Base-by-base conservation (phyloP, 306 rosid genomes). In the Cicer yamashitae region DNA sequence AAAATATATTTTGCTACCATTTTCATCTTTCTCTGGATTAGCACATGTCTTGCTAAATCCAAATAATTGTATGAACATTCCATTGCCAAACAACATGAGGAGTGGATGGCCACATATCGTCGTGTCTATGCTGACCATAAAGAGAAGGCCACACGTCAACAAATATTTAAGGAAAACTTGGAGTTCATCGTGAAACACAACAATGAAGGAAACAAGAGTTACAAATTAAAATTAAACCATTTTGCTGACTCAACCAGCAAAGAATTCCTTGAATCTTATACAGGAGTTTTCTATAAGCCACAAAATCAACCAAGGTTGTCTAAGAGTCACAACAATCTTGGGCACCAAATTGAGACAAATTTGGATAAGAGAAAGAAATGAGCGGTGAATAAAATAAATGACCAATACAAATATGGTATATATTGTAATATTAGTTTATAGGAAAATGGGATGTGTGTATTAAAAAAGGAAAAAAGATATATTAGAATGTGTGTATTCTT, bases 51-150 rank as follows among this genome's bases (percentile, higher is more conserved):
- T 51, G 66, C 64, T 4, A 63, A 11, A 6, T 63, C 71, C 22
- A 62, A 40, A 9, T 38, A 22, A 38, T 4, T 62, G 13, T 3
- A 68, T 18, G 65, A 64, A 13, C 2, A 25, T 38, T 75, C 73
- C 54, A 65, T 51, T 75, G 73, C 65, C 17, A 6, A 34, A 39
- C 40, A n/a, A 47, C 79, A 75, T 18, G 79, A 64, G 6, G 34
- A 39, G 10, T 51, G 72, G 79, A 64, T 64, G 72, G 44, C 8
- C 13, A 17, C 1, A 30, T 5, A 51, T 11, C 73, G 37, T 10
- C 73, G 73, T 45, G 18, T 13, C 2, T 76, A 76, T 3, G 10
- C 51, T 7, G 6, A 75, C 64, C 1, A 56, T 12, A 56, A n/a
- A 40, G 79, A 76, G 73, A 64, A 76, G 44, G 8, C 8, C 17